Percentiles rank a stretch among this genome's conserved stretches.
phyloP scores from a whole-genome alignment of 2,329 filamentous ascomycete genomes.

The Diaporthe aspalathi region DNA sequence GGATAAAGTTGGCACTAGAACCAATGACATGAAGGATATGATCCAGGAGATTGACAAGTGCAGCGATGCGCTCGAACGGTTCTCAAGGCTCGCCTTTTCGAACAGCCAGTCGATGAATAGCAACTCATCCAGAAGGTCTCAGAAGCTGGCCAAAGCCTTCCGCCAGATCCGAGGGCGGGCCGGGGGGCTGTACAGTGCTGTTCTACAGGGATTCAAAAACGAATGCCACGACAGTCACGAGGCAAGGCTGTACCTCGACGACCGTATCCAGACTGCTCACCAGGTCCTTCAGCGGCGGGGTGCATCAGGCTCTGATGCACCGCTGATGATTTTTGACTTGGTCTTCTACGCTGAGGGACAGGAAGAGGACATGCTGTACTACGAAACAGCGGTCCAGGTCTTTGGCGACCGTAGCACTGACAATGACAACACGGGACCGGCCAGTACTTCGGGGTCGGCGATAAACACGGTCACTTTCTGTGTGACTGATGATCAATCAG shows the following conservation, averaged over 20 bases:
- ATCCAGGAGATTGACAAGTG: constrained; percentile 27
- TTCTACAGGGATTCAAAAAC: neutral
- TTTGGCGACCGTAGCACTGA: neutral
- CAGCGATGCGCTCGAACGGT: constrained; percentile 6
- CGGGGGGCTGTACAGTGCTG: neutral
- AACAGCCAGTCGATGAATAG: constrained; percentile 15
- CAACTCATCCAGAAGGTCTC: constrained; percentile 2
- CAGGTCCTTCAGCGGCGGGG: neutral
- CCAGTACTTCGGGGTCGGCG: too few species aligned
- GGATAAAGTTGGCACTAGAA: constrained; percentile 3
- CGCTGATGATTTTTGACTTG: constrained; percentile 14
- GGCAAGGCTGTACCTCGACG: constrained; percentile 23
- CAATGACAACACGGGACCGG: neutral
- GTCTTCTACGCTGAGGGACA: constrained; percentile 3
- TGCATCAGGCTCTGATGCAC: neutral
- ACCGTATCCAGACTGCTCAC: constrained; percentile 14
- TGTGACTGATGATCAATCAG: neutral
- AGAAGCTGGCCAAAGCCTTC: constrained; percentile 20
- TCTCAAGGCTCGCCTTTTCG: neutral
- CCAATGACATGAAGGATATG: constrained; percentile 20
- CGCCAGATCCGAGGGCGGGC: neutral
- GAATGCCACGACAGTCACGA: constrained; percentile 23
- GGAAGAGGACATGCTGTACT: neutral
- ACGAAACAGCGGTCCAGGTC: constrained; percentile 34
- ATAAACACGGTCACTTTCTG: neutral